Conservation (phyloP, 169 alveolate species). For the Plasmodium blacklocki region DNA sequence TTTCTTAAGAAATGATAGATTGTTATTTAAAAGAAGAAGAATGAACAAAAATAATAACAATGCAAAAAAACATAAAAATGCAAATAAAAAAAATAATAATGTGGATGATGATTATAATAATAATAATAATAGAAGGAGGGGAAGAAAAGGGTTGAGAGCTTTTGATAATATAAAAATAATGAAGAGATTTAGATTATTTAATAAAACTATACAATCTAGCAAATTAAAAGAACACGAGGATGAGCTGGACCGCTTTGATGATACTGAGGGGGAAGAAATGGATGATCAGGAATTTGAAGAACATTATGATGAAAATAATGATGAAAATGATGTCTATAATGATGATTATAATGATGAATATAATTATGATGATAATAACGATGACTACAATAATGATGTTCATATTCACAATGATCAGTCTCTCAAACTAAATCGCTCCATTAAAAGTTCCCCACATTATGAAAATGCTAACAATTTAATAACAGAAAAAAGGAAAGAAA, state of each 20-base stretch:
- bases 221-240: constrained; percentile 1
- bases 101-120: too few species aligned
- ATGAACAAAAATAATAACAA: neutral
- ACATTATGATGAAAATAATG: constrained; percentile 11
- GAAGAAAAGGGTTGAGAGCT: constrained; percentile 5
- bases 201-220: constrained; percentile 1
- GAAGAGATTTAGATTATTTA: constrained; percentile 39
- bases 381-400: constrained; percentile 4
- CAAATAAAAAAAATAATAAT: too few species aligned
- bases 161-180: constrained; percentile 20
- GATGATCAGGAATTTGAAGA: constrained; percentile 12
- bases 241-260: constrained; percentile 14
- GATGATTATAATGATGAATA: constrained; percentile 26
- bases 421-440: neutral
- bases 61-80: too few species aligned
- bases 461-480: constrained; percentile 7
- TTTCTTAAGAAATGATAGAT: constrained; percentile 14
- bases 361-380: neutral
- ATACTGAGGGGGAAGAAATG: constrained; percentile 8
- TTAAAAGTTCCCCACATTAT: constrained; percentile 30
- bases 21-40: constrained; percentile 20
- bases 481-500: neutral
- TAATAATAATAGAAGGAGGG: neutral
- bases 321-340: constrained; percentile 23
- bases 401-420: too few species aligned